phyloP scores from a whole-genome alignment of 129 eudicot species.

The Tagetes patula region DNA sequence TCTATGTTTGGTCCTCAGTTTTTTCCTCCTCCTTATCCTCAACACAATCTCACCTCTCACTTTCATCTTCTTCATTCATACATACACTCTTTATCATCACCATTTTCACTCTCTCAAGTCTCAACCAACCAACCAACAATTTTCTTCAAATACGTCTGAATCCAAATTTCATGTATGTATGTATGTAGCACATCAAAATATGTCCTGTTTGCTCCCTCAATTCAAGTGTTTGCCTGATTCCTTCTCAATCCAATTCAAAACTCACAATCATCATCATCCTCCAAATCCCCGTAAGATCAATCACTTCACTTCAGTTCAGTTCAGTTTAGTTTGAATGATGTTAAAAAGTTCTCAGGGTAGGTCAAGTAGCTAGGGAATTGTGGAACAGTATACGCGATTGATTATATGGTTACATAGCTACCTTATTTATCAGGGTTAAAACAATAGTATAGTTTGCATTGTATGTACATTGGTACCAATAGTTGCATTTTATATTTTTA shows the following conservation, averaged over 20 bases:
- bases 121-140: not conserved
- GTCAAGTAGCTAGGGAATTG: too few relatives aligned
- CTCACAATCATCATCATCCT: constrained; percentile 40
- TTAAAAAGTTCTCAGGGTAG: too few relatives aligned
- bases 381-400: too few relatives aligned
- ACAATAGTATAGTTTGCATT: too few relatives aligned
- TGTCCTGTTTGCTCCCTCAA: constrained; percentile 93
- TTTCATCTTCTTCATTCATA: constrained; percentile 27
- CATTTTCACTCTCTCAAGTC: not conserved
- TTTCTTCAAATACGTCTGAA: not conserved
- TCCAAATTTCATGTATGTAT: constrained; percentile 23
- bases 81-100: constrained; percentile 13
- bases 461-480: too few relatives aligned
- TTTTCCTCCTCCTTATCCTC: constrained; percentile 31
- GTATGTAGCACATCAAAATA: constrained; percentile 36
- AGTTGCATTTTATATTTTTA: too few relatives aligned
- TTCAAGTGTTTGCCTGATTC: constrained; percentile 84
- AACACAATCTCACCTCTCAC: constrained; percentile 25
- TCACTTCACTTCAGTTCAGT: not conserved
- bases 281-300: constrained; percentile 42
- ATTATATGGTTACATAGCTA: too few relatives aligned
- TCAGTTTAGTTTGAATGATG: not conserved
- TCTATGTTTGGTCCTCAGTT: constrained; percentile 30
- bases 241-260: constrained; percentile 54
- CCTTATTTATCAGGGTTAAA: too few relatives aligned